Conservation (phyloP, 129 eudicot genomes). For the Centaurea solstitialis region DNA sequence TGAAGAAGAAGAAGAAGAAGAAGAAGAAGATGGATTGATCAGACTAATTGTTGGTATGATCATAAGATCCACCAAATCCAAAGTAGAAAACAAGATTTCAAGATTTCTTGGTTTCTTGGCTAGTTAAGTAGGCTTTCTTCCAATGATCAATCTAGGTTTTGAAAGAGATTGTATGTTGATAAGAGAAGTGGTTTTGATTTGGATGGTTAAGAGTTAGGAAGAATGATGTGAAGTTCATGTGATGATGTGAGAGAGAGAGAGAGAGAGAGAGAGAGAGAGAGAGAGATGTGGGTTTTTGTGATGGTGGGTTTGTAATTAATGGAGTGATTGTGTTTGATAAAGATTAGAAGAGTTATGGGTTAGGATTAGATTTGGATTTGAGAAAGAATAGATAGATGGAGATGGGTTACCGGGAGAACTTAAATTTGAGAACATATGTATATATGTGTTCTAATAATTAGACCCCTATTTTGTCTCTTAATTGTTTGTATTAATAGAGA, state of each 20-base stretch:
- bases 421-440: constrained; percentile 10
- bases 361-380: constrained; percentile 41
- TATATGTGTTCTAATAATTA: neutral
- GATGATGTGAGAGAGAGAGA: neutral
- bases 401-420: constrained; percentile 19
- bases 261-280: neutral
- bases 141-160: constrained; percentile 16
- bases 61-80: constrained; percentile 13
- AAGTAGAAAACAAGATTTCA: neutral
- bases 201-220: constrained; percentile 36
- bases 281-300: constrained; percentile 15
- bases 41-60: neutral
- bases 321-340: constrained; percentile 17
- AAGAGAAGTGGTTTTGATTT: neutral
- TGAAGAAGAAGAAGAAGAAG: neutral
- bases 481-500: neutral
- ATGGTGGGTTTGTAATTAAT: neutral
- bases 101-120: neutral
- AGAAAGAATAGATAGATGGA: constrained; percentile 13
- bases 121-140: neutral
- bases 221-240: constrained; percentile 28
- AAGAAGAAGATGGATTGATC: neutral
- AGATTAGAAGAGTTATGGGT: constrained; percentile 43
- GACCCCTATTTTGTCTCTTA: constrained; percentile 24
- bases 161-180: constrained; percentile 1